phyloP scores from a whole-genome alignment of 2,329 filamentous ascomycete genomes.

The Fusarium robinianum region DNA sequence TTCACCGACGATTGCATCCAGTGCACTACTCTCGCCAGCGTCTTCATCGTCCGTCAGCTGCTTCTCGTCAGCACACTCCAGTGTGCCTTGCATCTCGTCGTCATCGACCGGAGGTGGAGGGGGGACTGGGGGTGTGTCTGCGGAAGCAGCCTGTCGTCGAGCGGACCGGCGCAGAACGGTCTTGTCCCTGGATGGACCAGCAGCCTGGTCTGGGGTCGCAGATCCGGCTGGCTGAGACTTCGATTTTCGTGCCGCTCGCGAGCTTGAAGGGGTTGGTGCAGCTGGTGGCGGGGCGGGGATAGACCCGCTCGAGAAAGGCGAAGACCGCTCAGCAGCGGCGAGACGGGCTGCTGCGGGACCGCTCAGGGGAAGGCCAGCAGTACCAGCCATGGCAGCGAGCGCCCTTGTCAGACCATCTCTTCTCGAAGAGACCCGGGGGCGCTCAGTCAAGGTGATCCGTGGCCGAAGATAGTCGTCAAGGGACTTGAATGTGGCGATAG shows the following conservation, averaged over 20 bases:
- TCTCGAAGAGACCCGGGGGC: conserved; percentile 60
- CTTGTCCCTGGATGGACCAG: conserved; percentile 62
- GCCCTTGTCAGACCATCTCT: conserved; percentile 69
- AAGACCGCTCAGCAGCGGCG: conserved; percentile 46
- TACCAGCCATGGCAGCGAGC: conserved; percentile 77
- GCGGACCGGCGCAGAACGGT: conserved; percentile 63
- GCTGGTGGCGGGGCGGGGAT: conserved; percentile 45
- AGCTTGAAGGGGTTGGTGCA: conserved; percentile 48
- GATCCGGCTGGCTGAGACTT: conserved; percentile 54
- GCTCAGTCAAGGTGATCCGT: conserved; percentile 79
- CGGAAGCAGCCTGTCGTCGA: conserved; percentile 59
- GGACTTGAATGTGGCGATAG: conserved; percentile 96
- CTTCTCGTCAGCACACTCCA: conserved; percentile 94
- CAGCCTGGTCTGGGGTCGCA: conserved; percentile 50
- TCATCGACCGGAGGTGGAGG: conserved; percentile 61
- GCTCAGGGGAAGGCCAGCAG: conserved; percentile 63
- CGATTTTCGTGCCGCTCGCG: conserved; percentile 50
- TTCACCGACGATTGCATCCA: conserved; percentile 90
- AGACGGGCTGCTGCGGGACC: conserved; percentile 52
- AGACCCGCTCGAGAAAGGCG: conserved; percentile 43
- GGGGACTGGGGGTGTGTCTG: conserved; percentile 56
- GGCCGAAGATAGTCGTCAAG: conserved; percentile 94
- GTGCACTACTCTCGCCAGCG: conserved; percentile 65
- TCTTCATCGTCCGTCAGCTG: conserved; percentile 75
- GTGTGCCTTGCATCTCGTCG: conserved; percentile 67